phyloP scores from a whole-genome alignment of 371 early-diverging fungal genomes.

The Dentiscutata heterogama region DNA sequence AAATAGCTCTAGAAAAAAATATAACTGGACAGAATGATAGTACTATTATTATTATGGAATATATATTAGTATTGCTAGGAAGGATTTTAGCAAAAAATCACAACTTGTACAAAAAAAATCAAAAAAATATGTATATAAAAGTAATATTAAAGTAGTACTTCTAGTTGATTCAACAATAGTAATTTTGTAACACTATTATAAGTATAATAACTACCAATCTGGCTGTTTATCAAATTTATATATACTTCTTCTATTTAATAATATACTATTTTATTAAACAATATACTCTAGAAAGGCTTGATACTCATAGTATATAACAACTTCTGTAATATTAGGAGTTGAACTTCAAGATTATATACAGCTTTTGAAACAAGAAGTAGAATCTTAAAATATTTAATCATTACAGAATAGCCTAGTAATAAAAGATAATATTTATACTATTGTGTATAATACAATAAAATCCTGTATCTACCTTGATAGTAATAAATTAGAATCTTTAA shows the following conservation, averaged over 20 bases:
- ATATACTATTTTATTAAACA: no score
- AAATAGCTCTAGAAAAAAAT: background rate
- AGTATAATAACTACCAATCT: background rate
- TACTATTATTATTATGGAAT: background rate
- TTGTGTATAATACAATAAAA: background rate
- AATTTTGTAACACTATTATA: background rate
- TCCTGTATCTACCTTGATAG: background rate
- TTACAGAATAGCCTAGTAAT: background rate
- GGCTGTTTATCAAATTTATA: background rate
- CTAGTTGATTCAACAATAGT: background rate
- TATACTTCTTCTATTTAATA: no score
- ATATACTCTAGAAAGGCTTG: no score
- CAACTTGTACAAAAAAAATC: background rate
- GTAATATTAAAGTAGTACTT: background rate
- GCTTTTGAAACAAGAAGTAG: no score
- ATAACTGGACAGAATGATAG: background rate
- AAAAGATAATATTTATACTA: conserved; percentile 4
- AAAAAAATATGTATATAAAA: background rate
- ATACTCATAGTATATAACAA: no score
- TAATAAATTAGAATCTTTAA: background rate
- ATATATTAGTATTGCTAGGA: background rate
- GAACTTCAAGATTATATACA: no score
- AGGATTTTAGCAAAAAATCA: background rate
- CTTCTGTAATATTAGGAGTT: no score
- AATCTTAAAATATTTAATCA: background rate